Evolutionary conservation across 2,329 filamentous ascomycete genomes (phyloP), one percentile per base, ranked within the genome.

Genomic region (Aspergillus pseudoterreus): DNA sequence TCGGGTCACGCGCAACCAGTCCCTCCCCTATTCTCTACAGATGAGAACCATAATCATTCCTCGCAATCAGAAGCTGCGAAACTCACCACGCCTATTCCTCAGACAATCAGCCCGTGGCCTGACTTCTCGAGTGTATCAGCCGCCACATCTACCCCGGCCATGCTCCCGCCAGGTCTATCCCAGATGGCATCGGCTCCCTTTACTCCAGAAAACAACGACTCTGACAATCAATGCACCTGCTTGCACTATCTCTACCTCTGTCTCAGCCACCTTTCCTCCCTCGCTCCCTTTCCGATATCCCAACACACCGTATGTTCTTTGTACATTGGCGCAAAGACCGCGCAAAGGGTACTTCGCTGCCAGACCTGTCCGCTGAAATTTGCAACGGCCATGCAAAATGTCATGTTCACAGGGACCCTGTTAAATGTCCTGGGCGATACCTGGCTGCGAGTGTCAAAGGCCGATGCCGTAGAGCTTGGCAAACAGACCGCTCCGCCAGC

Each of bases 321-420:
- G 15, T 71, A 70, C 44, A 71, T 68, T n/a, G 71, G 71, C 14
- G 66, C 74, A 22, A 64, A 66, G 50, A 76, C 72, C 9, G 72
- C 72, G 12, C 65, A 64, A 27, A 57, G 65, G 17, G 72, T 75
- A 12, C 68, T 77, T 22, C 71, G 71, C 54, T 77, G 75, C 54
- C 57, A 63, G 41, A 57, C 66, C 15, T 77, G 75, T 51, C 74
- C 74, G 1, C 65, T 67, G 35, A 65, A 61, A 32, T 75, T 75
- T 50, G 66, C 71, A 32, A 71, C 72, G 1, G 68, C 69, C 6
- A 58, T 73, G 21, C 74, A 76, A 52, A 77, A 77, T 47, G 67
- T 77, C 42, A 76, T 75, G 71, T 67, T 77, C 45, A 67, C 69
- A n/a, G 70, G 70, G 11, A 75, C 74, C 10, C 61, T 77, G 11